Evolutionary conservation across 2,329 filamentous ascomycete species (phyloP).

Genomic region (Calonectria fujianensis): DNA sequence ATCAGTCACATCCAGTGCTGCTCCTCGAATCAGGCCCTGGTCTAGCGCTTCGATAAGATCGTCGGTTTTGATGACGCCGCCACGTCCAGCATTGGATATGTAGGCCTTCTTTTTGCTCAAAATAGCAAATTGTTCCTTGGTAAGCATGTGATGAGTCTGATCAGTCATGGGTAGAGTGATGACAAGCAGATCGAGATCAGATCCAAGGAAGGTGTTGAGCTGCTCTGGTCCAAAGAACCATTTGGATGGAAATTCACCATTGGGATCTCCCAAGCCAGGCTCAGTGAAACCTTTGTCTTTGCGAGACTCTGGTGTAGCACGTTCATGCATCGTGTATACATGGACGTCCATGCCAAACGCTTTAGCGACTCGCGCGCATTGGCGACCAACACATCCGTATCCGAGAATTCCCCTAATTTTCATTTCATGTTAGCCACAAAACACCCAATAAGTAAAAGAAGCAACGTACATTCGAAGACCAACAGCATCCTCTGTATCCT

Average conservation of each 20-base stretch:
- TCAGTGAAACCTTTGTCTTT: slow-evolving; percentile 77
- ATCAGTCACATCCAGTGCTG: slow-evolving; percentile 82
- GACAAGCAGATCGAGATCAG: slow-evolving; percentile 66
- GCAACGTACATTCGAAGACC: slow-evolving; percentile 32
- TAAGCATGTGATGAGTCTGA: slow-evolving; percentile 32
- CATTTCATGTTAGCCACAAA: not conserved
- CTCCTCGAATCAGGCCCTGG: slow-evolving; percentile 65
- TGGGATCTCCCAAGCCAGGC: slow-evolving; percentile 73
- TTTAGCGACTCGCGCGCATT: slow-evolving; percentile 67
- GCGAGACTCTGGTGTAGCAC: slow-evolving; percentile 74
- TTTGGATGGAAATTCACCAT: slow-evolving; percentile 62
- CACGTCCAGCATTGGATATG: slow-evolving; percentile 27
- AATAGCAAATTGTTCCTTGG: slow-evolving; percentile 28
- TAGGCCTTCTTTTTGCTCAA: slow-evolving; percentile 33
- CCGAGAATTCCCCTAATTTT: slow-evolving; percentile 61
- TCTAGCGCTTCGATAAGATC: slow-evolving; percentile 26
- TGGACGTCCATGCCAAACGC: slow-evolving; percentile 80
- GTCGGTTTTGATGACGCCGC: slow-evolving; percentile 2
- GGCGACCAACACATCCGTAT: slow-evolving; percentile 67
- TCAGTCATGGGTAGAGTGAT: slow-evolving; percentile 25
- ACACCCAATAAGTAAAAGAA: not conserved
- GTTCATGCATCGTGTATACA: slow-evolving; percentile 78
- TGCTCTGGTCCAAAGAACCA: slow-evolving; percentile 64
- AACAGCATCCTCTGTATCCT: slow-evolving; percentile 47
- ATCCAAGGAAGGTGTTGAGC: slow-evolving; percentile 64